These are phyloP conservation scores for Aspergillus arachidicola DNA, from an alignment of 2,329 filamentous ascomycete genomes.

Conservation along the genomic window DNA sequence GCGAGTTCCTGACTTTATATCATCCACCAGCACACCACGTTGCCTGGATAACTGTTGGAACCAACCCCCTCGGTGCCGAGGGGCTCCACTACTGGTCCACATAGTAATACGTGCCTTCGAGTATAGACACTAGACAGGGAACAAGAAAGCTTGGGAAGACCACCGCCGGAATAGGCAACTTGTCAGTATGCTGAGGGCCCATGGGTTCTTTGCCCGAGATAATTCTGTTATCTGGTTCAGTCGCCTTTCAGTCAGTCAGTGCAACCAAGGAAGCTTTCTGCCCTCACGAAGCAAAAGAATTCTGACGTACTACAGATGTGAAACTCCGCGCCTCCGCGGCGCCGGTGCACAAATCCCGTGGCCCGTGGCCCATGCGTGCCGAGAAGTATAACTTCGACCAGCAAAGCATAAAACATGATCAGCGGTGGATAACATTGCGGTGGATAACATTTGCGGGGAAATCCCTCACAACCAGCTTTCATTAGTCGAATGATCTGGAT, in stretches of 20 bases:
- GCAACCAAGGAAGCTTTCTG: not conserved
- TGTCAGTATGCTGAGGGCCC: not conserved
- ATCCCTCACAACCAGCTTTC: not conserved
- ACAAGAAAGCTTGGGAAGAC: not conserved
- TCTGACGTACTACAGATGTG: not conserved
- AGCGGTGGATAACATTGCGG: not conserved
- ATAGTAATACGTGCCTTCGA: too few species aligned
- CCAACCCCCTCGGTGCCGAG: not conserved
- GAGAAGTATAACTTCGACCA: not conserved
- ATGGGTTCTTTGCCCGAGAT: not conserved
- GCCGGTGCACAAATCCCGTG: not conserved
- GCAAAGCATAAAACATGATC: not conserved
- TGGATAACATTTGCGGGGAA: not conserved
- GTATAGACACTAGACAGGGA: not conserved
- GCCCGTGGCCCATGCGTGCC: not conserved
- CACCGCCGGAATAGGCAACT: not conserved
- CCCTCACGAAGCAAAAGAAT: not conserved
- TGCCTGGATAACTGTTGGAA: not conserved
- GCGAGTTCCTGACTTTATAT: not conserved
- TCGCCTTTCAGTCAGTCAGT: too few species aligned
- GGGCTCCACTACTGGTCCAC: not conserved
- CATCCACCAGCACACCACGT: not conserved
- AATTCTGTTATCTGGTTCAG: not conserved
- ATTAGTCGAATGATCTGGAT: not conserved
- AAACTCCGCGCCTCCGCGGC: conserved; percentile 2